Conservation (phyloP, 768 basidiomycete genomes). For the Amanita exitialis region DNA sequence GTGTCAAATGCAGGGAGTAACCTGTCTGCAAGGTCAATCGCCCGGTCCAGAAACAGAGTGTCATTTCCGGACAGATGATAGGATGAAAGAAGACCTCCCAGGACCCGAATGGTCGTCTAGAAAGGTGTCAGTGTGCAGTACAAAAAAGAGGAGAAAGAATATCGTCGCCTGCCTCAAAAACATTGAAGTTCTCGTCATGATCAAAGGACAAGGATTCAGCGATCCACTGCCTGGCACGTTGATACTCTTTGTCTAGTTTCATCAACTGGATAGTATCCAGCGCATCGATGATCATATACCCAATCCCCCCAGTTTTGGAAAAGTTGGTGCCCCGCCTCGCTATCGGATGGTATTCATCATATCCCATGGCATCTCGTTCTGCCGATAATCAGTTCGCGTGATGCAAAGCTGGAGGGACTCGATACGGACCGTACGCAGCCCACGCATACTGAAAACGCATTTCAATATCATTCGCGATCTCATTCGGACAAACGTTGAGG, state of each 20-base stretch:
- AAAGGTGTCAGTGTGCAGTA: background rate
- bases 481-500: background rate
- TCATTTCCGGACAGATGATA: slow-evolving; percentile 75
- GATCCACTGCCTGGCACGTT: slow-evolving; percentile 74
- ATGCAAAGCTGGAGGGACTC: background rate
- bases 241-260: slow-evolving; percentile 75
- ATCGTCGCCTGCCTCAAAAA: slow-evolving; percentile 75
- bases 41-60: slow-evolving; percentile 62
- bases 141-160: slow-evolving; percentile 39
- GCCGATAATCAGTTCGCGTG: background rate
- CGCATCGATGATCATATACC: slow-evolving; percentile 85
- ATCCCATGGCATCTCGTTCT: slow-evolving; percentile 90
- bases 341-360: slow-evolving; percentile 88
- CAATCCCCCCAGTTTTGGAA: slow-evolving; percentile 68
- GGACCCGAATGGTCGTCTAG: slow-evolving; percentile 85
- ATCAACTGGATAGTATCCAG: slow-evolving; percentile 87
- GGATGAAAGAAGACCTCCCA: slow-evolving; percentile 85
- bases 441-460: slow-evolving; percentile 60
- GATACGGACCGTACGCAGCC: slow-evolving; percentile 65
- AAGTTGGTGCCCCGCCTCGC: slow-evolving; percentile 68
- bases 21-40: slow-evolving; percentile 76
- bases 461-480: slow-evolving; percentile 8
- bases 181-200: slow-evolving; percentile 72
- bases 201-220: slow-evolving; percentile 62
- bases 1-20: slow-evolving; percentile 79